Evolutionary conservation across 352 stramenopile species (phyloP), one percentile per base, ranked within the genome.

Genomic region (Phytophthora palmivora): DNA sequence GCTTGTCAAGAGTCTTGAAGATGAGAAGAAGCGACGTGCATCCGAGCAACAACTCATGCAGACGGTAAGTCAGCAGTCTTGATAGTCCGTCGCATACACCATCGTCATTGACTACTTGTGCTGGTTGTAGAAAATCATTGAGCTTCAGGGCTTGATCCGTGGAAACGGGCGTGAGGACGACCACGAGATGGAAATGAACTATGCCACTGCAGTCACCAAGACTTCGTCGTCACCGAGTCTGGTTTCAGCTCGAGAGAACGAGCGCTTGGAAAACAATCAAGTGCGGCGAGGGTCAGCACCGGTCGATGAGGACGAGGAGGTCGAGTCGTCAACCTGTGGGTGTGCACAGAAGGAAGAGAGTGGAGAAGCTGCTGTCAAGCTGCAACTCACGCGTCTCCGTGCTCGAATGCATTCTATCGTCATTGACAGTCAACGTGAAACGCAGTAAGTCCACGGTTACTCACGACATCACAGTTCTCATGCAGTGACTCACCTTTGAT

Each of bases 41-140:
- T 66, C 67, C 7, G 82, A 91, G 42, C 80, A 89, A 44, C 78
- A 87, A 15, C 74, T 86, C 50, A 89, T 89, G 78, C 78, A 91
- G 54, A 72, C 73, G 19, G 79, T 88, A 70, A 55, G 62, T 51
- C 18, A 38, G 4, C 12, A 34, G 11, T 49, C 38, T 15, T 38
- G 15, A 57, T 32, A 44, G 15, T 61, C 37, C 28, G 54, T 36
- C 21, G 6, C 28, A 47, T 18, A 18, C 4, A 16, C 22, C 18
- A 9, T 46, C 15, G 22, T 38, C 2, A 34, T 63, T 57, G 15
- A 56, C 11, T 14, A n/a, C n/a, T 26, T 39, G 41, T 51, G 19
- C 6, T 54, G 30, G 18, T 39, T 54, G 39, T 33, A 88, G 74
- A 88, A 88, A 83, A 91, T 91, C 57, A 73, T 88, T 49, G 82